Percentiles rank a stretch among this genome's conserved stretches.
phyloP scores from a whole-genome alignment of 495 filamentous ascomycete species.

The Polyplosphaeria fusca region DNA sequence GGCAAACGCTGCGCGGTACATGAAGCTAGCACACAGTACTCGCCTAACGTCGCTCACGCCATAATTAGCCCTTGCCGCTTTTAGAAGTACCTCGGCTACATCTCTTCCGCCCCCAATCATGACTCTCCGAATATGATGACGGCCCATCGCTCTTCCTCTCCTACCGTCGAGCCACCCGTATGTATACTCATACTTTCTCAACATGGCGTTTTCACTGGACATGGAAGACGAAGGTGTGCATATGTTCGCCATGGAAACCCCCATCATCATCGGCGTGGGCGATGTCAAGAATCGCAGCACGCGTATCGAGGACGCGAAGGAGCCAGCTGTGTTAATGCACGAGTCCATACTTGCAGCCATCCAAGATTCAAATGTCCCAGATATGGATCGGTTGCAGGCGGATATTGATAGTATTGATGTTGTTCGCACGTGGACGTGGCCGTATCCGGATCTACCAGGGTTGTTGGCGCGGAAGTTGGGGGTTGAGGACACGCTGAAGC shows the following conservation, averaged over 20 bases:
- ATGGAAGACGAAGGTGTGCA: neutral
- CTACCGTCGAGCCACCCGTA: neutral
- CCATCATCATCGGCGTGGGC: slow-evolving; percentile 53
- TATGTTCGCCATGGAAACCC: slow-evolving; percentile 25
- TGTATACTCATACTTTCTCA: neutral
- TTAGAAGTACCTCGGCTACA: too few species aligned
- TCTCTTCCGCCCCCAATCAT: slow-evolving; percentile 5
- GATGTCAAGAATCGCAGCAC: slow-evolving; percentile 52
- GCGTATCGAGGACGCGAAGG: slow-evolving; percentile 50
- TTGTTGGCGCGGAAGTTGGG: slow-evolving; percentile 45
- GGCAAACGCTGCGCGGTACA: too few species aligned
- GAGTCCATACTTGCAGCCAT: slow-evolving; percentile 48
- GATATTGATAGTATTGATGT: slow-evolving; percentile 54
- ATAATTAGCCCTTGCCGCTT: too few species aligned
- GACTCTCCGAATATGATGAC: slow-evolving; percentile 9
- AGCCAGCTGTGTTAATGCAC: slow-evolving; percentile 53
- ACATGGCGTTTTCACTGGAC: neutral
- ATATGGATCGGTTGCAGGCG: slow-evolving; percentile 38
- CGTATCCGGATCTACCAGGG: slow-evolving; percentile 51
- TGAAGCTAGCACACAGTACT: too few species aligned
- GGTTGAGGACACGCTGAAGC: slow-evolving; percentile 35
- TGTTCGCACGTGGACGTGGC: slow-evolving; percentile 59
- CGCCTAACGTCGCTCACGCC: too few species aligned
- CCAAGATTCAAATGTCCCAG: slow-evolving; percentile 40
- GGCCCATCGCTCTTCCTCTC: neutral